Evolutionary conservation across 768 basidiomycete genomes (phyloP), one percentile per base, ranked within the genome.

Genomic region (Mycena olivaceomarginata): DNA sequence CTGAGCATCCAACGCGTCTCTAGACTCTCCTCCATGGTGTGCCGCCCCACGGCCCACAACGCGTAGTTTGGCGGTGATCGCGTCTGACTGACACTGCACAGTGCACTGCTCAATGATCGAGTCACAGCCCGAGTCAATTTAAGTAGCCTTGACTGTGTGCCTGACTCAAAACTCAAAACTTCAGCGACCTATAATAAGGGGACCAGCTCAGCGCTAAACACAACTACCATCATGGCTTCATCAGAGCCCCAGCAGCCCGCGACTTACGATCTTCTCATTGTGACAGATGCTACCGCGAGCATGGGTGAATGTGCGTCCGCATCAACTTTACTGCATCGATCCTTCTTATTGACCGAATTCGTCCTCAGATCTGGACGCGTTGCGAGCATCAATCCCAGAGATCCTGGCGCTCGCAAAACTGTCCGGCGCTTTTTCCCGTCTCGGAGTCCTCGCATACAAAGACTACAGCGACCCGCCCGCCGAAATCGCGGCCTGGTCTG

Each of bases 371-470:
- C 78, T 84, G 20, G 74, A 77, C 18, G 76, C 82, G 0, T 70
- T 84, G 43, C 72, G 71, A 10, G 53, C 48, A 5, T 80, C 82
- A 7, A 82, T 84, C 43, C 81, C 82, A 11, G 82, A 83, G 57
- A 82, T 84, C 59, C n/a, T 84, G 6, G 82, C 78, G 3, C 72
- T 84, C 43, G 75, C 81, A 20, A 78, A 79, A 59, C 79, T 83
- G 12, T 82, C 83, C 3, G 82, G 82, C 0, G 77, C 77, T n/a
- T 83, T 83, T 62, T 70, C 71, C 39, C 82, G 82, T 20, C 75
- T 83, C 13, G 83, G 82, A 43, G 75, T 84, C 20, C 65, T 84
- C 37, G 80, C 83, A 20, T 83, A 83, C 74, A 80, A 76, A 48
- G 81, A 84, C 64, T 83, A 83, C 69, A 60, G 67, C 65, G 81